Evolutionary conservation across 306 rosid species (phyloP), one percentile per base, ranked within the genome.

Genomic region (Quercus ilex): DNA sequence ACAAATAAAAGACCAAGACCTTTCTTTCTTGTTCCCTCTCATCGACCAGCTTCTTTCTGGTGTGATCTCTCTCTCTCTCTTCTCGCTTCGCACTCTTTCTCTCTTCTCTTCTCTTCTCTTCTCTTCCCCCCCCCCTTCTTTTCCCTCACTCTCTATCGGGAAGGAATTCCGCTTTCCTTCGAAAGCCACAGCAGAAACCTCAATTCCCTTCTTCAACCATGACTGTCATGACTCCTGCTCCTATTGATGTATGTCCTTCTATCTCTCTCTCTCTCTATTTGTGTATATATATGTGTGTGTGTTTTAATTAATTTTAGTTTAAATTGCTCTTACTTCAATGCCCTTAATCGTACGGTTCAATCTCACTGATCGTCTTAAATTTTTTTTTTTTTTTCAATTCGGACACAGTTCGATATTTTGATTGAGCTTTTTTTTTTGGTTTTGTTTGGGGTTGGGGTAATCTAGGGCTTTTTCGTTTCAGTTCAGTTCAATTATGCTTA

Each of bases 211-310:
- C 82, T 85, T 75, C 81, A 43, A 59, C 84, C 91, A 89, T 87
- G 91, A 91, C 96, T 46, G 89, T 91, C 55, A 75, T 87, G 89
- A 86, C 93, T 74, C 96, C 96, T 74, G 89, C 89, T 79, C 91
- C 98, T 83, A 80, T 93, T 85, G 97, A 93, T 77, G 98, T 93
- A 83, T 73, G 91, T 69, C 43, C 74, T 18, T 56, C 73, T 33
- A 60, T 78, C 74, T 78, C 71, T 80, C 76, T 74, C 26, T 64
- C 77, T 21, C 80, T 59, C 49, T 70, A 58, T 49, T 7, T n/a
- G 9, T 57, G 10, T 19, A 3, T 20, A n/a, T 8, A 7, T n/a
- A 1, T 25, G 2, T 28, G 20, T 5, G 11, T 2, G 43, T 7
- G 43, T 38, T 38, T 6, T 38, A 41, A 41, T 41, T 41, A 41